Conservation (phyloP, 2,329 filamentous ascomycete genomes). For the Claviceps spartinae region DNA sequence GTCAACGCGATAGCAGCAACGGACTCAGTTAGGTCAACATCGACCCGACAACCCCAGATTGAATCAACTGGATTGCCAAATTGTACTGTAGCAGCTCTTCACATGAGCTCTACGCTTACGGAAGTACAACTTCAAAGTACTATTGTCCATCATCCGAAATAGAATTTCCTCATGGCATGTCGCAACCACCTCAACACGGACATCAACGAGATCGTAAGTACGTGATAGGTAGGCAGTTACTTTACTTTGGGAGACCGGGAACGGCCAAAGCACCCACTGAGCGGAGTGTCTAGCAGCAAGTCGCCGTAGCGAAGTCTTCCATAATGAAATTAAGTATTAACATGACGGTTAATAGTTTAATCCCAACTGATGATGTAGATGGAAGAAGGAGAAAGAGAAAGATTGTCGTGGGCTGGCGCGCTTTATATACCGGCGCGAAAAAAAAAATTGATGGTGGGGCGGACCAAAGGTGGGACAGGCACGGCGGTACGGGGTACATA, state of each 20-base stretch:
- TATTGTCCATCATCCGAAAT: background rate
- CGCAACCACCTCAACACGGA: constrained; percentile 38
- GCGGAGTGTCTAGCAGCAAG: constrained; percentile 38
- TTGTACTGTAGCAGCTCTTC: background rate
- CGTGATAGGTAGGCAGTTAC: constrained; percentile 33
- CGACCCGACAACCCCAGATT: background rate
- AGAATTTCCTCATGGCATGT: constrained; percentile 18
- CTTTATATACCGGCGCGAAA: constrained; percentile 8
- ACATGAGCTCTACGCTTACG: background rate
- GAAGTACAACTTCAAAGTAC: background rate
- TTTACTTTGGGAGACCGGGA: constrained; percentile 38
- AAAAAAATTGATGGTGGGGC: constrained; percentile 1
- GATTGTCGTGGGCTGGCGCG: background rate
- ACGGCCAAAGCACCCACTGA: constrained; percentile 40
- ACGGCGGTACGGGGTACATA: no score
- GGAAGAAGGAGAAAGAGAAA: constrained; percentile 15
- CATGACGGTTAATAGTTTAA: constrained; percentile 36
- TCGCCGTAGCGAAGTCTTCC: constrained; percentile 39
- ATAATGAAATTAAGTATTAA: constrained; percentile 29
- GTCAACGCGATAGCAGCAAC: background rate
- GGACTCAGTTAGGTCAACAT: background rate
- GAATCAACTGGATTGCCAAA: background rate
- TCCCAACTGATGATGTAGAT: constrained; percentile 31
- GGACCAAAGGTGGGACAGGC: background rate
- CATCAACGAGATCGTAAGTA: constrained; percentile 24